Evolutionary conservation across 2,329 filamentous ascomycete species (phyloP).

Genomic region (Cucurbitaria berberidis): DNA sequence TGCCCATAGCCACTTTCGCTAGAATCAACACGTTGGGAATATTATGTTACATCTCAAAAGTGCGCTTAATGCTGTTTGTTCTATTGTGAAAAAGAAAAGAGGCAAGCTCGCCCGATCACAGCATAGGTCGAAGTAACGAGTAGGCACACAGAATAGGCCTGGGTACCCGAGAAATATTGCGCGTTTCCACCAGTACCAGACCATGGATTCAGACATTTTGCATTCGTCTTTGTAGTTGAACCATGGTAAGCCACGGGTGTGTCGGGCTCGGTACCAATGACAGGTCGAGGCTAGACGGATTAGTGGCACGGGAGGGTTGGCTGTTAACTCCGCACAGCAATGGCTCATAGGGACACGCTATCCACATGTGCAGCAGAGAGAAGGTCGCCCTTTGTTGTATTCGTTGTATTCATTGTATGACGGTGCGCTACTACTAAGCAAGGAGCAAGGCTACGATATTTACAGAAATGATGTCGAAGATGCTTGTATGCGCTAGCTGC

Average conservation of each 20-base stretch:
- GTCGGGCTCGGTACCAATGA: conserved; percentile 12
- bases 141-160: too few relatives aligned
- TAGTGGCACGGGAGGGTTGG: conserved; percentile 9
- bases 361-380: conserved; percentile 1
- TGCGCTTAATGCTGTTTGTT: too few relatives aligned
- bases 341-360: background rate
- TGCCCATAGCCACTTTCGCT: too few relatives aligned
- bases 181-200: too few relatives aligned
- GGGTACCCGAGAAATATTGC: background rate
- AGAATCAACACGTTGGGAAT: too few relatives aligned
- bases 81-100: too few relatives aligned
- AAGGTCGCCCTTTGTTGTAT: background rate
- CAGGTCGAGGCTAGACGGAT: conserved; percentile 1
- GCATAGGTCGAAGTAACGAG: too few relatives aligned
- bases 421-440: too few relatives aligned
- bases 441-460: too few relatives aligned
- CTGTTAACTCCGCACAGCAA: conserved; percentile 5
- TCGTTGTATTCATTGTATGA: too few relatives aligned
- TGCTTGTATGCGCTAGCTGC: conserved; percentile 32
- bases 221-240: background rate
- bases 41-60: too few relatives aligned
- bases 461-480: conserved; percentile 1
- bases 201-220: background rate
- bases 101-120: too few relatives aligned
- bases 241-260: conserved; percentile 8